Conservation (phyloP, 2,329 filamentous ascomycete species). For the Phaeosphaeria sp. region DNA sequence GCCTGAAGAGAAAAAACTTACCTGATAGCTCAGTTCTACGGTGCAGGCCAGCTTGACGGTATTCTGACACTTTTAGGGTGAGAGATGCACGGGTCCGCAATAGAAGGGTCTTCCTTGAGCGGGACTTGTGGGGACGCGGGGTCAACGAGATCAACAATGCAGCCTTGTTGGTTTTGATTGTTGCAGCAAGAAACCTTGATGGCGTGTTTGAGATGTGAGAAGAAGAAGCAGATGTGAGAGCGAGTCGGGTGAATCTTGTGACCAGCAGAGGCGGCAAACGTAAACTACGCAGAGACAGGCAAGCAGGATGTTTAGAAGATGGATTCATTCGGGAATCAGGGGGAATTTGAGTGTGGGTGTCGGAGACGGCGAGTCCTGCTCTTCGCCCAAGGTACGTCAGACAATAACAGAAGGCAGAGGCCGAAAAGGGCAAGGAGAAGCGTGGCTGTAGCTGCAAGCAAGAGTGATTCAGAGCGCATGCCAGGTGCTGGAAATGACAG, state of each 20-base stretch:
- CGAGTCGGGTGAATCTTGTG: constrained; percentile 36
- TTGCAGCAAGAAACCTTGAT: constrained; percentile 27
- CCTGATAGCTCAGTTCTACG: constrained; percentile 45
- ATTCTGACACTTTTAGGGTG: constrained; percentile 18
- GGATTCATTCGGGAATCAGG: constrained; percentile 48
- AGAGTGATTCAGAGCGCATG: constrained; percentile 45
- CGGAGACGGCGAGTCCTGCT: constrained; percentile 34
- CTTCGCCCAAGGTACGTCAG: constrained; percentile 32
- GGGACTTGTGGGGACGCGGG: constrained; percentile 25
- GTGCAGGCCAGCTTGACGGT: constrained; percentile 47
- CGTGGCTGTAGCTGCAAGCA: constrained; percentile 32
- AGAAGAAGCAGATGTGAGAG: constrained; percentile 27
- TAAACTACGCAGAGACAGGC: constrained; percentile 42
- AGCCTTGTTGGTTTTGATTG: constrained; percentile 27
- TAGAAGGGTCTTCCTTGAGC: constrained; percentile 13
- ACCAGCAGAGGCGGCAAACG: constrained; percentile 34
- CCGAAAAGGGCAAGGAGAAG: constrained; percentile 41
- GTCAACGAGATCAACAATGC: constrained; percentile 25
- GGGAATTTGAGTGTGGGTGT: constrained; percentile 44
- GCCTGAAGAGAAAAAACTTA: constrained; percentile 29
- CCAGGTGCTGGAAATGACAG: constrained; percentile 43
- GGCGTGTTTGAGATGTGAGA: constrained; percentile 23
- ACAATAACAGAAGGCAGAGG: constrained; percentile 35
- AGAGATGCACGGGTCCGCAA: constrained; percentile 1
- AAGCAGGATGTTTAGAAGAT: constrained; percentile 38